Conservation (phyloP, 1,139 yeast genomes). For the Hemisphaericaspora lyxosophila region DNA sequence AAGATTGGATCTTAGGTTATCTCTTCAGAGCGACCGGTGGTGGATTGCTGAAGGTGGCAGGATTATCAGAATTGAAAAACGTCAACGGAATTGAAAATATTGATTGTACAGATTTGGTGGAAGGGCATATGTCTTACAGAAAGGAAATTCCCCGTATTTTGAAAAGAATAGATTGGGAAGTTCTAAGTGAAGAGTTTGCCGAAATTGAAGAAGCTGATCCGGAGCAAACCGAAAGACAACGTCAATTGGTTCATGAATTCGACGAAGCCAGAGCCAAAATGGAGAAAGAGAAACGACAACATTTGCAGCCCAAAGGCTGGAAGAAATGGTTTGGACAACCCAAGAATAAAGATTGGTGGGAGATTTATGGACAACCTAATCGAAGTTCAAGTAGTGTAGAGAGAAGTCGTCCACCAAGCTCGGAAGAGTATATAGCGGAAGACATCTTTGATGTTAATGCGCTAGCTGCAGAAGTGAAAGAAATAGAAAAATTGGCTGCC, state of each 20-base stretch:
- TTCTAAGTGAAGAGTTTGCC: constrained; percentile 84
- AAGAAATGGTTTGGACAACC: constrained; percentile 72
- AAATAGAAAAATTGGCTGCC: constrained; percentile 35
- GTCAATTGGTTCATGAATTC: constrained; percentile 77
- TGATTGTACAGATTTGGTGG: constrained; percentile 83
- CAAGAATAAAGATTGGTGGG: constrained; percentile 89
- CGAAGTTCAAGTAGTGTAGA: neutral
- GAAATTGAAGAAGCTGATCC: constrained; percentile 98
- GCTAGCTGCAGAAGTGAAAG: constrained; percentile 44
- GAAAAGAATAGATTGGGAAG: constrained; percentile 71
- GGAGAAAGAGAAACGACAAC: constrained; percentile 35
- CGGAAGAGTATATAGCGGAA: constrained; percentile 18
- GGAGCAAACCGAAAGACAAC: constrained; percentile 76
- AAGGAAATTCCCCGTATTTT: constrained; percentile 85
- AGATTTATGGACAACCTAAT: constrained; percentile 48
- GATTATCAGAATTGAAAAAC: constrained; percentile 72
- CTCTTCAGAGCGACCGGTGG: constrained; percentile 95
- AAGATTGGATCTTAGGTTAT: constrained; percentile 97
- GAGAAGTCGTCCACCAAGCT: constrained; percentile 5
- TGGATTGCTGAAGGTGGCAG: constrained; percentile 87
- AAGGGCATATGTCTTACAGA: constrained; percentile 97
- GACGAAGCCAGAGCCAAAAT: constrained; percentile 76
- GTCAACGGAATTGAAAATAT: constrained; percentile 73
- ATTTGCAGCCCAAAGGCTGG: constrained; percentile 46
- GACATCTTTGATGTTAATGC: constrained; percentile 50